phyloP scores from a whole-genome alignment of 345 rosid genomes.

The Eucalyptus erythrocorys region DNA sequence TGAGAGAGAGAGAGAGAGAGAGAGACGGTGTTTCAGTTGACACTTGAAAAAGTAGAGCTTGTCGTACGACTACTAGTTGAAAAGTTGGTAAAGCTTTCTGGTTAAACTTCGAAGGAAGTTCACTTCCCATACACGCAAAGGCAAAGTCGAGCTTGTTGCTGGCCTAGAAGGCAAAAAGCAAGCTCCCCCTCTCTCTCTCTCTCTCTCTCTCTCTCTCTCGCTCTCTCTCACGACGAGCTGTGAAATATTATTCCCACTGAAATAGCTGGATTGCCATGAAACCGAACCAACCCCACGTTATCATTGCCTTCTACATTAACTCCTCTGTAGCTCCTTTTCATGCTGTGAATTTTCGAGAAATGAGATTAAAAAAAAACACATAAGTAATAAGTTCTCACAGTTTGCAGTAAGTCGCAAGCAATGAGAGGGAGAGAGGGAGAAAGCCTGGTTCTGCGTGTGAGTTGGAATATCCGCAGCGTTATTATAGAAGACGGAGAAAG shows the following conservation, averaged over 20 bases:
- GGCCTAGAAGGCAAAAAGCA: slow-evolving; percentile 30
- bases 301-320: not conserved
- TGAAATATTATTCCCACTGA: not conserved
- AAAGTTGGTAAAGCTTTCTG: not conserved
- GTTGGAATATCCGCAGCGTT: not conserved
- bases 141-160: slow-evolving; percentile 13
- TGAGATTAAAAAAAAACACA: not conserved
- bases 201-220: no score
- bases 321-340: not conserved
- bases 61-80: not conserved
- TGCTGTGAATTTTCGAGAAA: not conserved
- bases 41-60: no score
- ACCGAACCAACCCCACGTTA: not conserved
- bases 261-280: not conserved
- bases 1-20: not conserved
- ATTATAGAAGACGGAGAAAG: not conserved
- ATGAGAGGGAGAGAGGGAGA: not conserved
- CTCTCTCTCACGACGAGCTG: slow-evolving; percentile 24
- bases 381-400: not conserved
- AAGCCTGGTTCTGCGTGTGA: not conserved
- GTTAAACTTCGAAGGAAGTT: not conserved
- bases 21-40: no score
- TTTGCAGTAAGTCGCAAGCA: not conserved
- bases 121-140: slow-evolving; percentile 51
- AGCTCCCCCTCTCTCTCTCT: not conserved